Evolutionary conservation across 192 early-diverging fungal species (phyloP).

Genomic region (Spizellomyces punctatus): DNA sequence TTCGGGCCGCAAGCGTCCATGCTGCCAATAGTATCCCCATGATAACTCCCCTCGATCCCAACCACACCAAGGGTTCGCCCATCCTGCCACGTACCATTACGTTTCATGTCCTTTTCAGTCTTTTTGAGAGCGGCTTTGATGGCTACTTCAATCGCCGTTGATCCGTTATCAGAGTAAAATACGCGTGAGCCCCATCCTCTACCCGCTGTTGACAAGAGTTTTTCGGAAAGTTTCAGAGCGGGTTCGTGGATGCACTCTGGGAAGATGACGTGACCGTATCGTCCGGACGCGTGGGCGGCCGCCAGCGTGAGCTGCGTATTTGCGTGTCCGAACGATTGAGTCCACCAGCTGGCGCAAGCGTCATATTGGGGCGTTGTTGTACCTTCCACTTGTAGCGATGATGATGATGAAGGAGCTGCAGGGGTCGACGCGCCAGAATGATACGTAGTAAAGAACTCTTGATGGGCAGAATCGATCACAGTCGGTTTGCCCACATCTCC

Average conservation of each 20-base stretch:
- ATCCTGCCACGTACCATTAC: slow-evolving; percentile 30
- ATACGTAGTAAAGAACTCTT: slow-evolving; percentile 65
- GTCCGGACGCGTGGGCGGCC: slow-evolving; percentile 67
- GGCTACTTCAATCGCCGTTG: slow-evolving; percentile 77
- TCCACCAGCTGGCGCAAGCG: slow-evolving; percentile 83
- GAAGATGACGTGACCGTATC: slow-evolving; percentile 82
- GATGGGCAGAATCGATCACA: slow-evolving; percentile 75
- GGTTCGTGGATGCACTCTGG: slow-evolving; percentile 75
- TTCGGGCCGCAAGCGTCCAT: slow-evolving; percentile 81
- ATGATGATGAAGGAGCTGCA: neutral
- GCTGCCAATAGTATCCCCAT: slow-evolving; percentile 84
- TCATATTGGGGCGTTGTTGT: slow-evolving; percentile 52
- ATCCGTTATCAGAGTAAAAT: slow-evolving; percentile 83
- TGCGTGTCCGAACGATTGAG: slow-evolving; percentile 76
- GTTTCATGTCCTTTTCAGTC: slow-evolving; percentile 35
- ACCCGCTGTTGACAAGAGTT: slow-evolving; percentile 53
- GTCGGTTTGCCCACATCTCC: slow-evolving; percentile 56
- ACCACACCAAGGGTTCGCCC: slow-evolving; percentile 55
- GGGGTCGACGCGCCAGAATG: slow-evolving; percentile 8
- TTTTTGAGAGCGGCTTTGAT: slow-evolving; percentile 76
- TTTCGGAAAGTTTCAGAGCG: slow-evolving; percentile 60
- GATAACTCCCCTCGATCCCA: slow-evolving; percentile 77
- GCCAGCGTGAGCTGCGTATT: slow-evolving; percentile 57
- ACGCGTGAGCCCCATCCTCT: slow-evolving; percentile 69
- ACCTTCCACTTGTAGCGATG: neutral